Evolutionary conservation across 2,329 filamentous ascomycete species (phyloP).

Genomic region (Neonectria coccinea): DNA sequence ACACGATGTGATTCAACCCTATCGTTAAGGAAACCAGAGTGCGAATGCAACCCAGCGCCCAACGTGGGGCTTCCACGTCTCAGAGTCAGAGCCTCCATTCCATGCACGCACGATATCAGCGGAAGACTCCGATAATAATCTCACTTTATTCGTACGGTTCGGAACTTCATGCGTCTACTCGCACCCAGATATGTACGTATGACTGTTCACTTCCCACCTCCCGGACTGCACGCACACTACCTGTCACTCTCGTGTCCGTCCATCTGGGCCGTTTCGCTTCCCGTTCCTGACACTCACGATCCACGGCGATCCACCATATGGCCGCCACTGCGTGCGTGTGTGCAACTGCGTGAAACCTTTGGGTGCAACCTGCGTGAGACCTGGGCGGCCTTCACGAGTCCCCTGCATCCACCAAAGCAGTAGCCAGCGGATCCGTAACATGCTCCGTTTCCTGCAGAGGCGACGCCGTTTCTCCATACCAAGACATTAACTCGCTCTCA

Average conservation of each 20-base stretch:
- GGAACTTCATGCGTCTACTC: background rate
- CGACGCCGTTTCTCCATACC: conserved; percentile 16
- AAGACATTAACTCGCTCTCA: conserved; percentile 10
- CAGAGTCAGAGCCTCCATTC: conserved; percentile 23
- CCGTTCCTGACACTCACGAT: conserved; percentile 26
- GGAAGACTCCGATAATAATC: conserved; percentile 14
- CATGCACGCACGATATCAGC: conserved; percentile 26
- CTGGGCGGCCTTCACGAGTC: conserved; percentile 24
- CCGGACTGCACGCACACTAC: background rate
- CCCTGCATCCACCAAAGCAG: conserved; percentile 33
- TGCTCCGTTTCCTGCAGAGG: conserved; percentile 24
- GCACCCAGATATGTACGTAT: background rate
- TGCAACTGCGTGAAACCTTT: conserved; percentile 25
- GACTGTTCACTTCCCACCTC: conserved; percentile 12
- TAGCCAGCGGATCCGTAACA: conserved; percentile 18
- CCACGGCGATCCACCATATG: conserved; percentile 23
- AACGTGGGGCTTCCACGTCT: conserved; percentile 21
- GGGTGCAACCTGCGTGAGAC: background rate
- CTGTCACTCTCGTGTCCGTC: conserved; percentile 23
- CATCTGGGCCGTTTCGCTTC: conserved; percentile 13
- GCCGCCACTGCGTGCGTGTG: conserved; percentile 24
- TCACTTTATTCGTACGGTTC: background rate
- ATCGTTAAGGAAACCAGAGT: background rate
- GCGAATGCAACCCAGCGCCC: conserved; percentile 7
- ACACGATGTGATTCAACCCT: background rate